Base-by-base conservation (phyloP, 1,284 basidiomycete genomes). In the Filobasidium uniguttulatum region DNA sequence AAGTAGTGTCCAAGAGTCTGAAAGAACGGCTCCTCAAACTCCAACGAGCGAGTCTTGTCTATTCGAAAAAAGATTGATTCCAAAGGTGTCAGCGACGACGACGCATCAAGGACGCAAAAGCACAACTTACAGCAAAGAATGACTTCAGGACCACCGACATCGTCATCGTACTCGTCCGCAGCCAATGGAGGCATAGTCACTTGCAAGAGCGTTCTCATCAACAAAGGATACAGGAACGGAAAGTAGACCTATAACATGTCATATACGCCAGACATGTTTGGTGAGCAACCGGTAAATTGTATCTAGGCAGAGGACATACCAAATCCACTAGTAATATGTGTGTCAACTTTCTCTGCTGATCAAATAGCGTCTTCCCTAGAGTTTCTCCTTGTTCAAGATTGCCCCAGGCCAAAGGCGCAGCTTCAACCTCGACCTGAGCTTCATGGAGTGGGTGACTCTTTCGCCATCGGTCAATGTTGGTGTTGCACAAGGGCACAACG, bases 21-120 rank as follows among this genome's bases (percentile, higher is more conserved):
- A 50, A 67, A 69, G 56, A 69, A 69, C 7, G 64, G 62, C 51
- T 67, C 60, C 40, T 69, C 67, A 8, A 67, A 60, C 15, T 57
- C 56, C 9, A 67, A 58, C 8, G 60, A 62, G 37, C 66, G 59
- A 1, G 66, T 62, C 47, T 62, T 61, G 53, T 67, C 66, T 68
- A 43, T 5, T 20, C 17, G 10, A 34, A 31, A 20, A 34, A 10
- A 43, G 15, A 29, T 26, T 14, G n/a, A 43, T 3, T 17, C 15
- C 29, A 22, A 20, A 7, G 40, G 28, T 0, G 8, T 23, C 19
- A 23, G 3, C 17, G 6, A 26, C 26, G n/a, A n/a, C n/a, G n/a
- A n/a, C n/a, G n/a, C n/a, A n/a, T n/a, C n/a, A n/a, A n/a, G n/a
- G 3, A 22, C 8, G 38, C 6, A 19, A 23, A 19, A n/a, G 6